Evolutionary conservation across 192 early-diverging fungal species (phyloP), one percentile per base, ranked within the genome.

Genomic region (Rhizophlyctis rosea): DNA sequence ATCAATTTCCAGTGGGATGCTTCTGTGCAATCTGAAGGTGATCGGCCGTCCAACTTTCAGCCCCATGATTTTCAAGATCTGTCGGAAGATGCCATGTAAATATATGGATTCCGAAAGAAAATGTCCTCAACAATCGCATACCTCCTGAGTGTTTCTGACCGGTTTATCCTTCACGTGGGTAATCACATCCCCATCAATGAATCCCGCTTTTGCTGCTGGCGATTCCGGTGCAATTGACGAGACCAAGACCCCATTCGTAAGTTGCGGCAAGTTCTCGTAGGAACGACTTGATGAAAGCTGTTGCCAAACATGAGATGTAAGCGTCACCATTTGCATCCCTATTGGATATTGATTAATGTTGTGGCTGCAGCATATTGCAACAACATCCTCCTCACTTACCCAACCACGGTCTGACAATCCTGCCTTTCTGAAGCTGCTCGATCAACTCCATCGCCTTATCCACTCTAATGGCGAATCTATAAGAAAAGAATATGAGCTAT

Each of bases 391-490:
- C 18, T 44, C 7, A 44, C 3, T 11, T 59, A 70, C 74, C 78
- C 11, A 81, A 62, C 63, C 70, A 81, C 21, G 80, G 76, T 27
- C 80, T 35, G 16, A 71, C 55, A 18, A 81, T 62, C 21, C 68
- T 36, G 0, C 80, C 80, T 30, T 70, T n/a, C 35, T 72, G 31
- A 3, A 81, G 61, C 57, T 81, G 80, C 18, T 68, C 36, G 35
- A 81, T 72, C 49, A 81, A 68, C 33, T 65, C 70, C 21, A 72
- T 21, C 5, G 72, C 69, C 36, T 67, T 72, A 52, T 79, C 74
- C 24, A 75, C 62, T 35, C 77, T 53, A 32, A 81, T 81, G 27
- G 80, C 80, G 62, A 81, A 81, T 24, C 68, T 70, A 13, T 14
- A 23, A n/a, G 34, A 69, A 14, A 16, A 18, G 27, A 16, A n/a